Evolutionary conservation across 2,329 filamentous ascomycete species (phyloP).

Genomic region (Byssothecium circinans): DNA sequence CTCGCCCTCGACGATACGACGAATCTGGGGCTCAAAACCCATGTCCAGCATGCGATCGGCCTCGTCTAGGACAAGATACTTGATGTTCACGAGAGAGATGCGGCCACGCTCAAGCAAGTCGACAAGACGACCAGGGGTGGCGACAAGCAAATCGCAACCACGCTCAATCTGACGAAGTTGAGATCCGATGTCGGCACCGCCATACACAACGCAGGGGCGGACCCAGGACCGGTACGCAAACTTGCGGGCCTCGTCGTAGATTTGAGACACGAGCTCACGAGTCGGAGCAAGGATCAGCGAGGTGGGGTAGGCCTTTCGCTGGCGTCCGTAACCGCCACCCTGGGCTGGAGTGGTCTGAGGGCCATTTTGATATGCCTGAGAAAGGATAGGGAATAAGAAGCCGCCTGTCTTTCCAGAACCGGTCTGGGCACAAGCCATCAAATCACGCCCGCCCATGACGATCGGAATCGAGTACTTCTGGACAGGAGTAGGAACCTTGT

Average conservation of each 20-base stretch:
- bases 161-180: slow-evolving; percentile 98
- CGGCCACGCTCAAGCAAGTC: slow-evolving; percentile 98
- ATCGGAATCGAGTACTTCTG: slow-evolving; percentile 99
- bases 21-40: slow-evolving; percentile 99
- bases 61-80: slow-evolving; percentile 98
- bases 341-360: slow-evolving; percentile 69
- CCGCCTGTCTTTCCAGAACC: slow-evolving; percentile 99
- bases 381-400: slow-evolving; percentile 98
- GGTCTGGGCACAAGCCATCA: slow-evolving; percentile 99
- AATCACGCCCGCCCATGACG: slow-evolving; percentile 94
- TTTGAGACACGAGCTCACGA: slow-evolving; percentile 97
- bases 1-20: slow-evolving; percentile 95
- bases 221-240: slow-evolving; percentile 99
- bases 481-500: slow-evolving; percentile 94
- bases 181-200: slow-evolving; percentile 97
- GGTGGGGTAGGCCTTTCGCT: slow-evolving; percentile 97
- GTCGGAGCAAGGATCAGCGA: slow-evolving; percentile 95
- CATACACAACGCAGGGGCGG: slow-evolving; percentile 95
- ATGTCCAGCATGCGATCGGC: slow-evolving; percentile 99
- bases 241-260: slow-evolving; percentile 96
- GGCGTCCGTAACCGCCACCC: slow-evolving; percentile 75
- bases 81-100: slow-evolving; percentile 97
- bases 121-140: slow-evolving; percentile 94
- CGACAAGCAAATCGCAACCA: slow-evolving; percentile 94
- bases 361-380: slow-evolving; percentile 91